Base-by-base conservation (phyloP, 2,329 filamentous ascomycete genomes). In the Cladophialophora exuberans region DNA sequence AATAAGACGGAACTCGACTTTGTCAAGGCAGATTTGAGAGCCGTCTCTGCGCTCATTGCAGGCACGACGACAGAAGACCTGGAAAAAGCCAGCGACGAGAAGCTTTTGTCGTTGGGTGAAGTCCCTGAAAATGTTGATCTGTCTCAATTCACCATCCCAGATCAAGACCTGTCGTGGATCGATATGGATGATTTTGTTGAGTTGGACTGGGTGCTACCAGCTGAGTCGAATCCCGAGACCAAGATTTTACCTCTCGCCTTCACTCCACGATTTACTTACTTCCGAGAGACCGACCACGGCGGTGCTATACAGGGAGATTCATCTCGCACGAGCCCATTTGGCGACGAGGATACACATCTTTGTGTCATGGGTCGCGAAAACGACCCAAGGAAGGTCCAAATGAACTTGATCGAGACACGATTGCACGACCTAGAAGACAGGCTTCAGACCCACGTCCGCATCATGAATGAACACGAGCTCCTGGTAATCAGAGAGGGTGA, bases 121-220 rank as follows among this genome's bases (percentile, higher is more conserved):
- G 73, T 78, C 35, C 68, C 75, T 2, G 70, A 77, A 2, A 73
- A 77, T 20, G 76, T 80, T 6, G 83, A 87, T 68, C 78, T 96
- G 45, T 96, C 92, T 0, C 87, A 88, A 49, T 99, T 99, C 69
- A 93, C 87, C 0, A 99, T 99, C 45, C 93, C 94, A 0, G 94
- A 99, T 69, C 89, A 95, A 51, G 94, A 99, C 67, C 86, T 91
- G 63, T 91, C 87, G 52, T 99, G 94, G 94, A 92, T 99, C 60
- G 94, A 99, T 67, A 97, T 99, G 91, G 94, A 99, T 68, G 94
- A 99, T 69, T 99, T 99, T 72, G 92, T 99, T 25, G 94, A 99
- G 70, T 77, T 99, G 18, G 95, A 97, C 69, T 97, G 93, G 93
- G 92, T 96, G 50, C 74, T 97, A 20, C 93, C 93, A 0, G 88